A percentile compares a stretch with the other conserved stretches of the same genome.
These are phyloP conservation scores for Nigrospora osmanthi DNA, from an alignment of 2,329 filamentous ascomycete genomes.

Conservation along the genomic window DNA sequence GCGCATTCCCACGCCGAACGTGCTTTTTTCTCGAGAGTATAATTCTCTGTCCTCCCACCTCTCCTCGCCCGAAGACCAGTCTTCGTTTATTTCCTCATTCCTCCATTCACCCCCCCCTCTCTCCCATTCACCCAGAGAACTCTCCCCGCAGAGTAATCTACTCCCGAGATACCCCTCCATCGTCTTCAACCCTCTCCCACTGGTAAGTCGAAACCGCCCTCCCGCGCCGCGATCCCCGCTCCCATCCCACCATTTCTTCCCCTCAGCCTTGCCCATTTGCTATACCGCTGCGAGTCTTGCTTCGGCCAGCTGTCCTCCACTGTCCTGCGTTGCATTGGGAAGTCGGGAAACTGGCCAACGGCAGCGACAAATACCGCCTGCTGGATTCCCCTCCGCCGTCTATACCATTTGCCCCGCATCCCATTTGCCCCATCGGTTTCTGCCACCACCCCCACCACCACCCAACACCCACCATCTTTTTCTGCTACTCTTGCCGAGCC, in stretches of 20 bases:
- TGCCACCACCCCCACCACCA: neutral
- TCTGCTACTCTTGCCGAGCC: neutral
- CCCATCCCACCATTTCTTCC: neutral
- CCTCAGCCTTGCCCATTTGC: constrained; percentile 4
- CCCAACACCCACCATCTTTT: neutral
- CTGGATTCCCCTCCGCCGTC: neutral
- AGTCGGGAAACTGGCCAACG: neutral
- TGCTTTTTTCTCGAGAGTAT: constrained; percentile 1
- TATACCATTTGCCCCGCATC: neutral
- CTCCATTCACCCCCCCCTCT: neutral
- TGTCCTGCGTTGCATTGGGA: neutral
- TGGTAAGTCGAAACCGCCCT: constrained; percentile 3
- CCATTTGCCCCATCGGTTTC: neutral
- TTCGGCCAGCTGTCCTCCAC: neutral
- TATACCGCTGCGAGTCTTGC: neutral
- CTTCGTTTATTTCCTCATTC: constrained; percentile 1
- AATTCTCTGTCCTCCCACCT: constrained; percentile 2
- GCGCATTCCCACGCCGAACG: neutral
- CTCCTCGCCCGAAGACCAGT: neutral
- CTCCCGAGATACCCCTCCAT: constrained; percentile 4
- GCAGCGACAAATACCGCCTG: neutral
- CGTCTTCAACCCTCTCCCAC: constrained; percentile 4
- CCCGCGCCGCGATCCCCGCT: neutral
- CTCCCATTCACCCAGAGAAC: neutral
- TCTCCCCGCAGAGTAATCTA: constrained; percentile 1